Percentiles rank a stretch among this genome's conserved stretches.
These are phyloP conservation scores for Syzygium aqueum DNA, from an alignment of 345 rosid species.

Conservation along the genomic window DNA sequence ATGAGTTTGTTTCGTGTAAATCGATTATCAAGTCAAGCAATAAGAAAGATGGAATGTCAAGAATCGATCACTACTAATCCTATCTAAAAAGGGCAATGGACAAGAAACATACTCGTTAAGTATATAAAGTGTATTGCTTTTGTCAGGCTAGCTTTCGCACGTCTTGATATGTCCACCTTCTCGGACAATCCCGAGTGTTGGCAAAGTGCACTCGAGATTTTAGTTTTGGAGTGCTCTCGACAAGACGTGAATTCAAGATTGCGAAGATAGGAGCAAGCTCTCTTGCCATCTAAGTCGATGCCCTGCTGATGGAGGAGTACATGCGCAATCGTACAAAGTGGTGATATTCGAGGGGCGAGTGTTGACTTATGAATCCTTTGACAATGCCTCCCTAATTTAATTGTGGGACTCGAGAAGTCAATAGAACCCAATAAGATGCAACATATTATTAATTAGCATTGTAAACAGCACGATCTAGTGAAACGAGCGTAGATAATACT, in stretches of 20 bases:
- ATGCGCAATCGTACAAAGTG: neutral
- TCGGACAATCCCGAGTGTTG: neutral
- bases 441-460: neutral
- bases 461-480: neutral
- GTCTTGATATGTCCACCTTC: neutral
- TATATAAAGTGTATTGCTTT: too few species aligned
- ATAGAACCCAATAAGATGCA: neutral
- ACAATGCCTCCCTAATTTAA: neutral
- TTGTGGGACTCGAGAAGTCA: neutral
- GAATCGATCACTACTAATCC: neutral
- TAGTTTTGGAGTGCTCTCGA: neutral
- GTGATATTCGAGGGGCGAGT: neutral
- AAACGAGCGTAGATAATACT: neutral
- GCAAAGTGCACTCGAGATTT: neutral
- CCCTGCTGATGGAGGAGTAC: neutral
- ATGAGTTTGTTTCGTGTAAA: neutral
- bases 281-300: neutral
- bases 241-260: neutral
- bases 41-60: neutral
- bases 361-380: neutral
- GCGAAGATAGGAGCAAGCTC: neutral
- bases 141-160: neutral
- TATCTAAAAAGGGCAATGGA: too few species aligned
- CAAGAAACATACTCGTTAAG: too few species aligned
- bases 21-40: neutral